Percentiles rank a stretch among this genome's conserved stretches.
Evolutionary conservation across 1,139 yeast species (phyloP).

Genomic region (Diutina ranongensis): DNA sequence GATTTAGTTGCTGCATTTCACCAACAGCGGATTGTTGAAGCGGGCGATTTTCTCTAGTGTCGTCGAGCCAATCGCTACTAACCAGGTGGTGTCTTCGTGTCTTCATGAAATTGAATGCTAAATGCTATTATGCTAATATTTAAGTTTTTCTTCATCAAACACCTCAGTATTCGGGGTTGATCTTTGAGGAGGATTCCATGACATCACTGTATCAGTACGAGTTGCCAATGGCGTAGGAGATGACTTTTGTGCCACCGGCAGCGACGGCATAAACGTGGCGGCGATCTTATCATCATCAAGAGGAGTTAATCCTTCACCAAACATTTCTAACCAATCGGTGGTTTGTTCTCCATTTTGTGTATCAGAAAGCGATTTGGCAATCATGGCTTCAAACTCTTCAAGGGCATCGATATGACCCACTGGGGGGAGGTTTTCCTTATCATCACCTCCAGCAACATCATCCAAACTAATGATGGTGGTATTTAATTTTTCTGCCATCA

Average conservation of each 20-base stretch:
- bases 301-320: constrained; percentile 16
- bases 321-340: constrained; percentile 26
- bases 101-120: too few relatives aligned
- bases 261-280: constrained; percentile 6
- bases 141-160: background rate
- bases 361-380: constrained; percentile 26
- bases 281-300: constrained; percentile 1
- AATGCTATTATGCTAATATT: background rate
- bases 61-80: too few relatives aligned
- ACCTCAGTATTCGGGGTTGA: constrained; percentile 1
- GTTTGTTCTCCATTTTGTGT: constrained; percentile 13
- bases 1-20: too few relatives aligned
- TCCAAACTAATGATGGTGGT: constrained; percentile 32
- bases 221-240: background rate
- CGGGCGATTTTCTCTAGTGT: too few relatives aligned
- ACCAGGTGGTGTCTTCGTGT: too few relatives aligned
- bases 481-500: constrained; percentile 37
- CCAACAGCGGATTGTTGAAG: too few relatives aligned
- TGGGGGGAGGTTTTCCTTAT: constrained; percentile 35
- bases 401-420: constrained; percentile 13
- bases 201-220: constrained; percentile 4
- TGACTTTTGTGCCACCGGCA: constrained; percentile 1
- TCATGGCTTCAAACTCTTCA: constrained; percentile 28
- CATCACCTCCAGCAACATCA: constrained; percentile 20
- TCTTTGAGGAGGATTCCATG: background rate